Percentiles rank a stretch among this genome's conserved stretches.
These are phyloP conservation scores for Lasiodiplodia theobromae DNA, from an alignment of 2,329 filamentous ascomycete genomes.

Conservation along the genomic window DNA sequence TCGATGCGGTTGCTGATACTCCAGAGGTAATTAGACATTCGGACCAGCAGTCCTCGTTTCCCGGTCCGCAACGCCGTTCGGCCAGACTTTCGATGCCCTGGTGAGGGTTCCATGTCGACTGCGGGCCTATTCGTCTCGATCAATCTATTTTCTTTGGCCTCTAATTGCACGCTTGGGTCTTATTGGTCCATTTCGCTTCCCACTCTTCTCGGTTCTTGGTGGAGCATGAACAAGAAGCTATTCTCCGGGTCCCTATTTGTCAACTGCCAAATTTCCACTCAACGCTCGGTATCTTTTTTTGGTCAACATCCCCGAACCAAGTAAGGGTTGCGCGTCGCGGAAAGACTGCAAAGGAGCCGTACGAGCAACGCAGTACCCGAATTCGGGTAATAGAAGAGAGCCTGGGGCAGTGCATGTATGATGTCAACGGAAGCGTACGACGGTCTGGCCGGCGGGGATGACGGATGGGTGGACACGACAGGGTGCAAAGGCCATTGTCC, in stretches of 20 bases:
- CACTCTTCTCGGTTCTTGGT: conserved; percentile 18
- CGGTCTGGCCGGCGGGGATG: neutral
- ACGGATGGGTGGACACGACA: neutral
- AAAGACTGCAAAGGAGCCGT: conserved; percentile 2
- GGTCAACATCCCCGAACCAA: neutral
- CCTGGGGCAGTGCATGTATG: neutral
- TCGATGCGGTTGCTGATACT: neutral
- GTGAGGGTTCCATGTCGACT: neutral
- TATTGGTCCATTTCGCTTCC: conserved; percentile 27
- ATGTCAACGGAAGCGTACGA: conserved; percentile 2
- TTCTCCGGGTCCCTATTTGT: neutral
- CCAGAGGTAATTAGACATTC: conserved; percentile 7
- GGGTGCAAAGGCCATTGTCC: conserved; percentile 7
- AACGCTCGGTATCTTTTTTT: conserved; percentile 3
- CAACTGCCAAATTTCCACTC: conserved; percentile 18
- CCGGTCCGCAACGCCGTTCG: conserved; percentile 16
- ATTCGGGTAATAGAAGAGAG: neutral
- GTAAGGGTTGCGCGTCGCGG: neutral
- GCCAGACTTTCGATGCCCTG: neutral
- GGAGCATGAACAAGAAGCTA: neutral
- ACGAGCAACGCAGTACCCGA: conserved; percentile 11
- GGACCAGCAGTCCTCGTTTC: neutral
- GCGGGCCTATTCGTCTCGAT: conserved; percentile 12
- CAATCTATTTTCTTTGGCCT: conserved; percentile 8
- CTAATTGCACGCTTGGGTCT: conserved; percentile 17